Base-by-base conservation (phyloP, 139 green algal species). In the Microglena sp. region DNA sequence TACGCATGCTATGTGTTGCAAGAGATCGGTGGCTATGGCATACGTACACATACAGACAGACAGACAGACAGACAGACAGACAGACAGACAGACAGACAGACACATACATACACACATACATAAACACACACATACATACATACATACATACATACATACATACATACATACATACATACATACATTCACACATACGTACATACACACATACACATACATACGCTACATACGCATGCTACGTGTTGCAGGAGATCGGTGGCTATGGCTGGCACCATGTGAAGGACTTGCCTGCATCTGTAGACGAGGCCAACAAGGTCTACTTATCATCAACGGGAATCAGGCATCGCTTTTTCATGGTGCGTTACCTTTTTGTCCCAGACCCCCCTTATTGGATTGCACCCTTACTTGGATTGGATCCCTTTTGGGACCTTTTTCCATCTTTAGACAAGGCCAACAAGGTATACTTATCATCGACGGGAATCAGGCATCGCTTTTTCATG, bases 231-330 rank as follows among this genome's bases (percentile, higher is more conserved):
- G 29, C 46, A 8, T n/a, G 22, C 6, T 8, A 32, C 22, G 22
- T 58, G 46, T n/a, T 58, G 46, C 56, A 63, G 56, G 58, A 65
- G 32, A 65, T 65, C 33, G 58, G 58, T 4, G 58, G 8, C 21
- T 65, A 65, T 65, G 58, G 7, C 21, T 65, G 58, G 58, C 58
- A 65, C 58, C 32, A 30, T 26, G 53, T 65, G 6, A 53, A 53
- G 21, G 84, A 91, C 66, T n/a, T 33, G 8, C 76, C 67, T 21
- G 75, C 87, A 45, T 72, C 67, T 8, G 53, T 68, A 3, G 87
- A 86, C 11, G 77, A 87, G 60, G 68, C 67, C 31, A 85, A 74
- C 11, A 70, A 86, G 21, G 82, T 77, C 63, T 63, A 63, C 30
- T 43, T 43, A 29, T 63, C 56, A 21, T 11, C 7, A 40, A 21